Base-by-base conservation (phyloP, 73 alveolate species). In the Symbiodinium pilosum region DNA sequence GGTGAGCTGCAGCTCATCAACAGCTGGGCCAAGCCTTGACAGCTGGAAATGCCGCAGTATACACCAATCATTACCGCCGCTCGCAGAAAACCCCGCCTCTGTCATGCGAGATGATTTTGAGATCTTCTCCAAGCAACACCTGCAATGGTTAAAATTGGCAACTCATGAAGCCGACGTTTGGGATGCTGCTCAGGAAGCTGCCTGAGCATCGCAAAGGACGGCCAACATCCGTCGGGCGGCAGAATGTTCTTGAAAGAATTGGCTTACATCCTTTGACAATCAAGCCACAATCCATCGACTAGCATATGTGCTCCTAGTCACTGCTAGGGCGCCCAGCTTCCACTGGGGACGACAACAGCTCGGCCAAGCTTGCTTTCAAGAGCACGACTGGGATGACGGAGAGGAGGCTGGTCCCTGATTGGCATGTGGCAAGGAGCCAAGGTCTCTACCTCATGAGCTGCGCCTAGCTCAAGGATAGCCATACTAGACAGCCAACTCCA, bases 191-290 rank as follows among this genome's bases (percentile, higher is more conserved):
- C 32, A 69, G 34, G 20, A 36, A 36, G 71, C 71, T 20, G 84
- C 97, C 97, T 91, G 97, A 16, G 97, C 97, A 5, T 91, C 97
- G 41, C 97, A 91, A 32, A 91, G 97, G 42, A 91, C 97, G 30
- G 88, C 54, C 39, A 91, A 88, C 97, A 91, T 91, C 38, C 97
- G 87, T 32, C 97, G 69, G 11, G 97, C 97, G 30, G 97, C 97
- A 4, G 97, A 91, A 9, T 91, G 97, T 32, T 91, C 97, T 32
- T 91, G 88, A 54, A 91, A 91, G 97, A 91, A 68, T 41, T 69
- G 97, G n/a, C 47, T 30, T 24, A 36, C 32, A 28, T 64, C 77
- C 77, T 64, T 3, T n/a, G 9, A 12, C 69, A 52, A 52, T 20
- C 69, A 52, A n/a, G n/a, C n/a, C n/a, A n/a, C n/a, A n/a, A n/a